Evolutionary conservation across 2,329 filamentous ascomycete genomes (phyloP).

Genomic region (Penicillium sp.): DNA sequence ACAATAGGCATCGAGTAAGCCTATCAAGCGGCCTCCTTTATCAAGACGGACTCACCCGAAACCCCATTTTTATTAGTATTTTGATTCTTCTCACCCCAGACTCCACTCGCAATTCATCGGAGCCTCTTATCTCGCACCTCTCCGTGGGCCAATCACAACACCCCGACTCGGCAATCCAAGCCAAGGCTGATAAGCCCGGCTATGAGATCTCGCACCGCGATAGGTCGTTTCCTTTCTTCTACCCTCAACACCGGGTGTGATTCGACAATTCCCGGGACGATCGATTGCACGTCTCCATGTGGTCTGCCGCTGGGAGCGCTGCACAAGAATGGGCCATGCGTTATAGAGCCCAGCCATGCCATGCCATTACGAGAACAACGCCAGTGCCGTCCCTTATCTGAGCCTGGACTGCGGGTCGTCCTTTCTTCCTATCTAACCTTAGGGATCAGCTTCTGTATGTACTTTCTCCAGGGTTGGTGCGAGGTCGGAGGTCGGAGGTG

Average conservation of each 20-base stretch:
- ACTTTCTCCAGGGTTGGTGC: conserved; percentile 8
- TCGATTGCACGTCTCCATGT: too few relatives aligned
- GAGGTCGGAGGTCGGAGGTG: conserved; percentile 19
- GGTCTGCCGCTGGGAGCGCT: conserved; percentile 4
- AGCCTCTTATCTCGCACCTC: conserved; percentile 5
- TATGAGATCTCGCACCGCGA: conserved; percentile 1
- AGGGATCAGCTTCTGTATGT: conserved; percentile 1
- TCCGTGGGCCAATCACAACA: conserved; percentile 7
- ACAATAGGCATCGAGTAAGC: conserved; percentile 5
- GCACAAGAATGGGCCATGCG: not conserved
- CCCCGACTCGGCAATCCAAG: not conserved
- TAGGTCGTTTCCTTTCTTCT: not conserved
- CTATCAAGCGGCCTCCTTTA: not conserved
- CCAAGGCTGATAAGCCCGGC: conserved; percentile 4
- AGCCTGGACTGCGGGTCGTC: conserved; percentile 4
- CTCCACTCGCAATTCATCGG: not conserved
- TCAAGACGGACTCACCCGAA: not conserved
- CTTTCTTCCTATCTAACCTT: conserved; percentile 22
- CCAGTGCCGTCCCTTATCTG: conserved; percentile 19
- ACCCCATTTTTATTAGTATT: not conserved
- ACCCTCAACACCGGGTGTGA: too few relatives aligned
- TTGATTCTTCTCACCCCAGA: too few relatives aligned
- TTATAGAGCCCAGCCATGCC: not conserved
- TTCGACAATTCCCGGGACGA: conserved; percentile 3
- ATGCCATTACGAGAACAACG: conserved; percentile 21